Percentiles rank a stretch among this genome's conserved stretches.
These are phyloP conservation scores for Euphorbia peplus DNA, from an alignment of 345 rosid species.

Conservation along the genomic window DNA sequence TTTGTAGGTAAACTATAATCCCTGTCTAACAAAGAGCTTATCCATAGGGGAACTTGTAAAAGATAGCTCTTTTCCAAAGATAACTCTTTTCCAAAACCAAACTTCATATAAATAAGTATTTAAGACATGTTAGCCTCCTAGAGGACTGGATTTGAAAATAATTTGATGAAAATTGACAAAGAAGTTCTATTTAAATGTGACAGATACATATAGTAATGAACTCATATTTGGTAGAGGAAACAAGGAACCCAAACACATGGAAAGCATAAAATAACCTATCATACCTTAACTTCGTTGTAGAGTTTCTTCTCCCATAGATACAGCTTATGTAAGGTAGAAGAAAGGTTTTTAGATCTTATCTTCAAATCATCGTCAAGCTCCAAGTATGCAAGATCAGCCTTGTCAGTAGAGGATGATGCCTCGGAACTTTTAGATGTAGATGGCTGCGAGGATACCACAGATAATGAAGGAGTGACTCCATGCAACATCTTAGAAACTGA, in stretches of 20 bases:
- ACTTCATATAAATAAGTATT: background rate
- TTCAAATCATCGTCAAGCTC: slow-evolving; percentile 71
- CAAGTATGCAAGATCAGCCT: slow-evolving; percentile 36
- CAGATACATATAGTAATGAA: background rate
- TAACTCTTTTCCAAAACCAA: too few relatives aligned
- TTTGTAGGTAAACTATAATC: background rate
- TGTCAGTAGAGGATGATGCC: slow-evolving; percentile 38
- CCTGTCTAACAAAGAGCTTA: background rate
- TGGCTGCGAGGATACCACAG: slow-evolving; percentile 48
- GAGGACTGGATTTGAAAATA: background rate
- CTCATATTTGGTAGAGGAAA: background rate
- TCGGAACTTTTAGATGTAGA: slow-evolving; percentile 54
- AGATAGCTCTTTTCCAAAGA: background rate
- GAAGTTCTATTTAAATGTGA: background rate
- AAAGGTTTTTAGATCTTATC: slow-evolving; percentile 65
- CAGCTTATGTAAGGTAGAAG: slow-evolving; percentile 82
- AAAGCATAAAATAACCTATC: slow-evolving; percentile 1
- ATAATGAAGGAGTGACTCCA: slow-evolving; percentile 50
- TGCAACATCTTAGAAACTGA: slow-evolving; percentile 67
- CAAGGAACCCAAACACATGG: background rate
- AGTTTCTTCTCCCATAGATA: slow-evolving; percentile 96
- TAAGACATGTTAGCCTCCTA: background rate
- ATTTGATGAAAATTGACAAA: background rate
- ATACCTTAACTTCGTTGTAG: slow-evolving; percentile 86
- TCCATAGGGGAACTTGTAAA: background rate